These are phyloP conservation scores for Perkinsus chesapeaki DNA, from an alignment of 169 alveolate species.

Conservation along the genomic window DNA sequence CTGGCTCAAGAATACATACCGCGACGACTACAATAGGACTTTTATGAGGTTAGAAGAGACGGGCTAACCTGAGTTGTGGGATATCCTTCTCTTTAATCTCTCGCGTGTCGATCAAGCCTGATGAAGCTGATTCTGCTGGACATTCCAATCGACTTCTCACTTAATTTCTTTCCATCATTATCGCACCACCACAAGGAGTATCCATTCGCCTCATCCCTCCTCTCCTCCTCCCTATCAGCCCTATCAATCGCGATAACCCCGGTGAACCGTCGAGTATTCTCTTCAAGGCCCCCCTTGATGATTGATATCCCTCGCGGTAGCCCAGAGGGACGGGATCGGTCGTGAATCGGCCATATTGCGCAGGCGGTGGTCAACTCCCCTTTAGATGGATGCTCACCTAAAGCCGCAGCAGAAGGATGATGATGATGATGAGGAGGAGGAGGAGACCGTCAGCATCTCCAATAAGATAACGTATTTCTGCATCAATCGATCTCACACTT, in stretches of 20 bases:
- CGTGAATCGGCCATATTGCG: background rate
- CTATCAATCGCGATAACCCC: background rate
- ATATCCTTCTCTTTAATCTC: too few relatives aligned
- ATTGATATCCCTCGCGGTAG: background rate
- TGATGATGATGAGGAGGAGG: too few relatives aligned
- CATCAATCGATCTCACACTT: too few relatives aligned
- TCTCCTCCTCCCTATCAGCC: background rate
- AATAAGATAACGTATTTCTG: too few relatives aligned
- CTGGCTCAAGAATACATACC: too few relatives aligned
- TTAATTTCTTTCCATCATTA: background rate
- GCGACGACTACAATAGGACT: too few relatives aligned
- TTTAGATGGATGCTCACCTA: background rate
- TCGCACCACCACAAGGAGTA: background rate
- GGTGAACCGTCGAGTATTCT: background rate
- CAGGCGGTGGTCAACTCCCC: background rate
- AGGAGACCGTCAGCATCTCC: too few relatives aligned
- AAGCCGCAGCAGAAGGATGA: too few relatives aligned
- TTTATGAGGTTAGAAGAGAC: too few relatives aligned
- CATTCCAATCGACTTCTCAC: background rate
- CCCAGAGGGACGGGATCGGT: background rate
- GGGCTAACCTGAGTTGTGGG: too few relatives aligned
- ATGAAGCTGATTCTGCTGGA: too few relatives aligned
- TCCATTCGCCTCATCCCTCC: background rate
- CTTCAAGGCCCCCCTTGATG: background rate
- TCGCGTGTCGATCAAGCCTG: too few relatives aligned